A percentile compares a stretch with the other conserved stretches of the same genome.
Evolutionary conservation across 495 filamentous ascomycete species (phyloP).

Genomic region (Pyrenula aspistea): DNA sequence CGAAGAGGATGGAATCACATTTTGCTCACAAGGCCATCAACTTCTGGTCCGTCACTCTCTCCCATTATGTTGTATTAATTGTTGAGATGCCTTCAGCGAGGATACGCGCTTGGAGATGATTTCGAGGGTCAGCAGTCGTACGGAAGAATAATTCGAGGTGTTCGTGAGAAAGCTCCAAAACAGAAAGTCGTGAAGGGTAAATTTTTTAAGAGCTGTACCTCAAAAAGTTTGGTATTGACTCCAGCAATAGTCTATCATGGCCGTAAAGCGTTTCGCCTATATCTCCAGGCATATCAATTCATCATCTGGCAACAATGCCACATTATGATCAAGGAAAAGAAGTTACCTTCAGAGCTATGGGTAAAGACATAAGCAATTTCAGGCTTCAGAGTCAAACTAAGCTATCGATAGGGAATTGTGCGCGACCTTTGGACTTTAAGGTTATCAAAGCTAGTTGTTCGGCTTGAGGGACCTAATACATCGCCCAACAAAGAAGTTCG

Average conservation of each 20-base stretch:
- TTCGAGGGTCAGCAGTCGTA: constrained; percentile 60
- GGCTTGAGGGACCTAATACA: constrained; percentile 22
- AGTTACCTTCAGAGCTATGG: constrained; percentile 54
- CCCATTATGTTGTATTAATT: too few relatives aligned
- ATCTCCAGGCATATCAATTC: constrained; percentile 74
- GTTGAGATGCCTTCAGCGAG: too few relatives aligned
- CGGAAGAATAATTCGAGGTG: constrained; percentile 46
- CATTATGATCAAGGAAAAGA: constrained; percentile 46
- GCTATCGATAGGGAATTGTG: constrained; percentile 45
- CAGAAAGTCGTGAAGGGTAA: constrained; percentile 20
- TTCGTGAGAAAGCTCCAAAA: constrained; percentile 33
- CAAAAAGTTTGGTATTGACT: too few relatives aligned
- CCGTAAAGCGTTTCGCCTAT: constrained; percentile 58
- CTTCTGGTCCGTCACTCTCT: constrained; percentile 20
- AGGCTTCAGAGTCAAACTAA: too few relatives aligned
- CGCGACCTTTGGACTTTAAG: constrained; percentile 61
- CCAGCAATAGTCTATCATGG: constrained; percentile 43
- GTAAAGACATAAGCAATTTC: constrained; percentile 19
- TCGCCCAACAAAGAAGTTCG: constrained; percentile 16
- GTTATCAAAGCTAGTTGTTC: constrained; percentile 34
- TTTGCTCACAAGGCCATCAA: constrained; percentile 41
- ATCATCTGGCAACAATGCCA: constrained; percentile 65
- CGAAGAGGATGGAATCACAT: constrained; percentile 32
- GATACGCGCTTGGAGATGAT: constrained; percentile 45
- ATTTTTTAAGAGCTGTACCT: too few relatives aligned